Percentiles rank a stretch among this genome's conserved stretches.
Evolutionary conservation across 2,329 filamentous ascomycete genomes (phyloP).

Genomic region (Talaromyces islandicus): DNA sequence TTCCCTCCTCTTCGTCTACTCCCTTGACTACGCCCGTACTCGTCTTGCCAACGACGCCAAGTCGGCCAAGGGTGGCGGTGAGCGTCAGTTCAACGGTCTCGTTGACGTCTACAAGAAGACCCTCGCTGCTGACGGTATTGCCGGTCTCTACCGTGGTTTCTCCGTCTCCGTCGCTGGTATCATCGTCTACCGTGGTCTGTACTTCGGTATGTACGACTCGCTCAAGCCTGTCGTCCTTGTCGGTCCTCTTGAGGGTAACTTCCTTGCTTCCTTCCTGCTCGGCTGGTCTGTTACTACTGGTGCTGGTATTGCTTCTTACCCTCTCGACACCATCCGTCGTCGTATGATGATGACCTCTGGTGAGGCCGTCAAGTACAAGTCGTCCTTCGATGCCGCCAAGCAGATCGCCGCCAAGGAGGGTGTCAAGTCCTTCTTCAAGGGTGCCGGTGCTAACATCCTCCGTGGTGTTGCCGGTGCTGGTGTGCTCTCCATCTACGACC

Average conservation of each 20-base stretch:
- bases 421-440: conserved; percentile 99
- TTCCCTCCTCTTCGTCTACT: conserved; percentile 99
- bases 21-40: conserved; percentile 99
- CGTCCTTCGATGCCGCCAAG: conserved; percentile 86
- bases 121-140: conserved; percentile 95
- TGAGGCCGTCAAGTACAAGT: conserved; percentile 99
- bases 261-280: conserved; percentile 98
- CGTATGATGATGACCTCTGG: conserved; percentile 99
- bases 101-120: conserved; percentile 99
- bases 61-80: conserved; percentile 89
- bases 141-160: conserved; percentile 99
- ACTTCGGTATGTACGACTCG: conserved; percentile 99
- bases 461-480: conserved; percentile 99
- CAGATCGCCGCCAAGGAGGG: conserved; percentile 97
- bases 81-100: conserved; percentile 99
- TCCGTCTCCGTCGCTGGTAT: conserved; percentile 99
- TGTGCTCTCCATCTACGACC: conserved; percentile 99
- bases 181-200: conserved; percentile 99
- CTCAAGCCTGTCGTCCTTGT: conserved; percentile 97
- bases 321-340: conserved; percentile 99
- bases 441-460: conserved; percentile 99
- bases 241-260: conserved; percentile 91
- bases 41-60: conserved; percentile 99
- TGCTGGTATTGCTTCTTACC: conserved; percentile 99
- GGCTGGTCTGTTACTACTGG: conserved; percentile 99